A percentile compares a stretch with the other conserved stretches of the same genome.
Conservation (phyloP, 2,329 filamentous ascomycete species). For the Thermoascus crustaceus region DNA sequence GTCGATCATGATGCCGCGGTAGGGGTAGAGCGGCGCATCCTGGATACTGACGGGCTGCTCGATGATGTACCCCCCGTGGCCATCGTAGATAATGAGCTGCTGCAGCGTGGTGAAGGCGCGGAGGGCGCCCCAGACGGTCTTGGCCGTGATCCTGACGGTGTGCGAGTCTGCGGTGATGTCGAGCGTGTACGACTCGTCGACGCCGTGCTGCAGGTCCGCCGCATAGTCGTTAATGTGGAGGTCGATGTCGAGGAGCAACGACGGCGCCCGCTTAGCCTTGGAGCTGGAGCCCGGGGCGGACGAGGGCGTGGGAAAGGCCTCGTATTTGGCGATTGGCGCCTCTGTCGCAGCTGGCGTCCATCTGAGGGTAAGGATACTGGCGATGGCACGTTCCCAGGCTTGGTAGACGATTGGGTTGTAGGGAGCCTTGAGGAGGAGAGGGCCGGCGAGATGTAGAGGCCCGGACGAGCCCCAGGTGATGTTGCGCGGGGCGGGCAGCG, state of each 20-base stretch:
- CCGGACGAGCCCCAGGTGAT: constrained; percentile 48
- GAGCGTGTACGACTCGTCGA: constrained; percentile 50
- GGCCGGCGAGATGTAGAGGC: constrained; percentile 35
- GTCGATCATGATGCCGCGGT: constrained; percentile 50
- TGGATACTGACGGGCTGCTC: constrained; percentile 47
- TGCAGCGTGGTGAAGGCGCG: constrained; percentile 52
- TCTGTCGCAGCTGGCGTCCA: constrained; percentile 49
- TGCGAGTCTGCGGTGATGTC: constrained; percentile 33
- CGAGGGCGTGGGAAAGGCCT: constrained; percentile 43
- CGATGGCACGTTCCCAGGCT: constrained; percentile 45
- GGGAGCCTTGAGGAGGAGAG: constrained; percentile 32
- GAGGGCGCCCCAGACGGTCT: constrained; percentile 48
- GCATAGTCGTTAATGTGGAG: constrained; percentile 39
- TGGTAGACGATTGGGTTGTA: constrained; percentile 32
- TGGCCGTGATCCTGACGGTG: constrained; percentile 39
- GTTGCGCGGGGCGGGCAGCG: constrained; percentile 45
- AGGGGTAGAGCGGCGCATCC: constrained; percentile 45
- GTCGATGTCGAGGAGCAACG: constrained; percentile 35
- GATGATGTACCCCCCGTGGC: constrained; percentile 33
- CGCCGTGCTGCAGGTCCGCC: constrained; percentile 47
- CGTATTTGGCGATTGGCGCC: constrained; percentile 43
- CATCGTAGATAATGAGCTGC: constrained; percentile 46
- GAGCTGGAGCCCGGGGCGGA: constrained; percentile 8
- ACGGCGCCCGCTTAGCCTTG: constrained; percentile 24
- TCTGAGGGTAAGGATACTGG: constrained; percentile 41